A percentile compares a stretch with the other conserved stretches of the same genome.
phyloP scores from a whole-genome alignment of 768 basidiomycete species.

The Tulasnella sp. region DNA sequence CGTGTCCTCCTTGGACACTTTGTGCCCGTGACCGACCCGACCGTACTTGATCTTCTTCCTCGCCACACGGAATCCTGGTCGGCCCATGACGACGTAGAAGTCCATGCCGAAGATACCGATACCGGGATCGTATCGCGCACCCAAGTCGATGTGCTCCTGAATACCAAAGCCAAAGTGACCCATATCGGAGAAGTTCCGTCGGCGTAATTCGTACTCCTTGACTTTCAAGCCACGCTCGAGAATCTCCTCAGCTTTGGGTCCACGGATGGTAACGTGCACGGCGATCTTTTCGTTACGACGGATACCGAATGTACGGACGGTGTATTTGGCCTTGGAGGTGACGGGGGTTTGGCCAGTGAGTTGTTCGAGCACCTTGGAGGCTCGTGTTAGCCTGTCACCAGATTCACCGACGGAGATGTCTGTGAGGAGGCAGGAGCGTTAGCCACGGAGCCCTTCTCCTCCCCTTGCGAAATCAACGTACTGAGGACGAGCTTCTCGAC shows the following conservation, averaged over 20 bases:
- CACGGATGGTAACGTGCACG: slow-evolving; percentile 96
- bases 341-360: slow-evolving; percentile 99
- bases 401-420: slow-evolving; percentile 99
- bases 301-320: slow-evolving; percentile 97
- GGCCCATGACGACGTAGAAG: slow-evolving; percentile 96
- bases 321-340: slow-evolving; percentile 99
- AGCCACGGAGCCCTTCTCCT: neutral
- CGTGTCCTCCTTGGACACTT: slow-evolving; percentile 91
- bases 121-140: slow-evolving; percentile 94
- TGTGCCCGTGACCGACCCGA: slow-evolving; percentile 78
- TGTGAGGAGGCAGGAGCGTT: slow-evolving; percentile 29
- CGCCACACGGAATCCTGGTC: slow-evolving; percentile 87
- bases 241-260: slow-evolving; percentile 99
- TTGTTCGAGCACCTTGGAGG: slow-evolving; percentile 98
- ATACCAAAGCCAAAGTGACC: slow-evolving; percentile 99
- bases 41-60: slow-evolving; percentile 84
- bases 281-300: slow-evolving; percentile 99
- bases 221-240: slow-evolving; percentile 98
- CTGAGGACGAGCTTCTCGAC: slow-evolving; percentile 99
- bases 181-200: slow-evolving; percentile 96
- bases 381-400: slow-evolving; percentile 96
- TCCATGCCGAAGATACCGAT: slow-evolving; percentile 99
- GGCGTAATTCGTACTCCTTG: slow-evolving; percentile 98
- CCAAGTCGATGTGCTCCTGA: slow-evolving; percentile 98
- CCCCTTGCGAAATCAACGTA: slow-evolving; percentile 43